Conservation (phyloP, 2,329 filamentous ascomycete species). For the Pseudocercospora eumusae region DNA sequence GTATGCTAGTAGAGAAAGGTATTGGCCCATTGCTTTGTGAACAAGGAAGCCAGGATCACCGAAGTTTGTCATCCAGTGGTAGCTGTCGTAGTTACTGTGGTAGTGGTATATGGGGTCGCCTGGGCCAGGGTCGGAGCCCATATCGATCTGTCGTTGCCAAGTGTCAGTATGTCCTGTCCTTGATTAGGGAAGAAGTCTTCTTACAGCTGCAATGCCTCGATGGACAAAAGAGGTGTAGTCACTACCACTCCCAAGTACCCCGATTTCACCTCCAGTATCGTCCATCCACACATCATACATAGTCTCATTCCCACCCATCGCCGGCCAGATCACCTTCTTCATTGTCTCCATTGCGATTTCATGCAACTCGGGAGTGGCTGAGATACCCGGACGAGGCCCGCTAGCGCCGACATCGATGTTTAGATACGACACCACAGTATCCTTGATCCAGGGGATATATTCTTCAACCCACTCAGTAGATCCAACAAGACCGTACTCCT, state of each 20-base stretch:
- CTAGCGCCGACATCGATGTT: neutral
- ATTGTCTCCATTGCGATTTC: neutral
- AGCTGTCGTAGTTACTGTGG: conserved; percentile 52
- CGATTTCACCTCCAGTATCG: neutral
- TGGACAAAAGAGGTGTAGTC: neutral
- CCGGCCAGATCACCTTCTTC: neutral
- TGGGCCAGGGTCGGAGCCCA: neutral
- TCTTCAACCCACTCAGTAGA: conserved; percentile 55
- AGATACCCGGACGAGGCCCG: neutral
- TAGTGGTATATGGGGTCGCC: conserved; percentile 49
- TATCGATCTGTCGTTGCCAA: neutral
- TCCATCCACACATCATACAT: neutral
- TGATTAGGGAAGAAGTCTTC: neutral
- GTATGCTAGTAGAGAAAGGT: conserved; percentile 8
- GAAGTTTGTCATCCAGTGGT: conserved; percentile 55
- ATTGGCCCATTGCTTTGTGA: conserved; percentile 51
- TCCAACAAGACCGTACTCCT: conserved; percentile 45
- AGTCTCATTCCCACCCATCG: neutral
- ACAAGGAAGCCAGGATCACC: conserved; percentile 55
- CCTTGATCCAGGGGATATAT: conserved; percentile 37
- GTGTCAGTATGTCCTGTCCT: neutral
- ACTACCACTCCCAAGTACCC: neutral
- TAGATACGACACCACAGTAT: neutral
- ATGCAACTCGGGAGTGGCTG: neutral
- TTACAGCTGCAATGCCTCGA: neutral